Evolutionary conservation across 108 stramenopile species (phyloP).

Genomic region (Skeletonema tropicum): DNA sequence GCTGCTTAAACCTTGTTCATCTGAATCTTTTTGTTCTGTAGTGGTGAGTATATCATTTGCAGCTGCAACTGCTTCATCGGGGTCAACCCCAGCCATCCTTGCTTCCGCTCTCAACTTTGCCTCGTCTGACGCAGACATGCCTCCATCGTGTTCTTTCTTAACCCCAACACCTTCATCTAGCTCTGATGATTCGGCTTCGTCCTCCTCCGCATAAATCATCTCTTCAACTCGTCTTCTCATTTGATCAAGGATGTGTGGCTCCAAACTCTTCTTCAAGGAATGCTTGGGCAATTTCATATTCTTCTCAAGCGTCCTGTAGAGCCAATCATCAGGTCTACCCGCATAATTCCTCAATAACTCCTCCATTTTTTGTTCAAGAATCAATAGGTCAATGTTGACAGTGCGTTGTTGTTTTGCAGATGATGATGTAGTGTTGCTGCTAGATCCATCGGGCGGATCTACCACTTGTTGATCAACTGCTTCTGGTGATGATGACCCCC

Average conservation of each 20-base stretch:
- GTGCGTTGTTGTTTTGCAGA: not conserved
- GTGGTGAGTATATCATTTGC: not conserved
- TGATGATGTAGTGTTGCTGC: not conserved
- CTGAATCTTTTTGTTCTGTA: not conserved
- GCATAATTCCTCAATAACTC: slow-evolving; percentile 3
- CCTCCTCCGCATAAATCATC: slow-evolving; percentile 7
- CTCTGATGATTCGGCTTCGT: not conserved
- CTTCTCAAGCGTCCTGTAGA: slow-evolving; percentile 3
- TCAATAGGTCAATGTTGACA: not conserved
- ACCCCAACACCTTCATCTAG: not conserved
- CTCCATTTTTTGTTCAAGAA: not conserved
- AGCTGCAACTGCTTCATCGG: not conserved
- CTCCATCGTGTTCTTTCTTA: not conserved
- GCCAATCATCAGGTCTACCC: slow-evolving; percentile 1
- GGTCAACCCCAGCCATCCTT: slow-evolving; percentile 8
- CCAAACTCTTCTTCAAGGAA: not conserved
- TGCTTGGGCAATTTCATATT: slow-evolving; percentile 9
- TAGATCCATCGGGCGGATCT: not conserved
- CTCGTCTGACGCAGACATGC: not conserved
- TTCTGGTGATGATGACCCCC: not conserved
- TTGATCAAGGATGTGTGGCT: slow-evolving; percentile 4
- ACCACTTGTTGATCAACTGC: not conserved
- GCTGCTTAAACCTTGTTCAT: not conserved
- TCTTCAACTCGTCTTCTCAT: slow-evolving; percentile 6
- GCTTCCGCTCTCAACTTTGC: slow-evolving; percentile 5